Evolutionary conservation across 2,329 filamentous ascomycete genomes (phyloP).

Genomic region (Penicillium corylophilum): DNA sequence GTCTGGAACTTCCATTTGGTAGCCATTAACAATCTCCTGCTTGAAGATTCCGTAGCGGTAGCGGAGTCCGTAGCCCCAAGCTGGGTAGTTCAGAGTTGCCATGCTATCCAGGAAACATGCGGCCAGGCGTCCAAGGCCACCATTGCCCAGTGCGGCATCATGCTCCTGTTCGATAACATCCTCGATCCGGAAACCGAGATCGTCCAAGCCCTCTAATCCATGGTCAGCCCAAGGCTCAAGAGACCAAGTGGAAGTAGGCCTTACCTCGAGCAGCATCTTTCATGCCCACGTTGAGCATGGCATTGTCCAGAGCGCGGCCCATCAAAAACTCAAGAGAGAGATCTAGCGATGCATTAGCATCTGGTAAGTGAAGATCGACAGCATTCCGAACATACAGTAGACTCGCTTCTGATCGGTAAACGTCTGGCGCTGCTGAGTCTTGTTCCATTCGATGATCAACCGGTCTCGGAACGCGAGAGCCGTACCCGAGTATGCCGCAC

Average conservation of each 20-base stretch:
- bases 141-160: constrained; percentile 93
- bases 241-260: constrained; percentile 20
- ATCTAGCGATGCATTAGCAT: constrained; percentile 50
- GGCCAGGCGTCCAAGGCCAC: constrained; percentile 88
- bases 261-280: constrained; percentile 80
- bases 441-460: constrained; percentile 94
- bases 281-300: constrained; percentile 91
- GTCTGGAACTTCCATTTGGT: constrained; percentile 96
- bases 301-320: constrained; percentile 95
- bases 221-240: not conserved
- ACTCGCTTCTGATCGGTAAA: constrained; percentile 87
- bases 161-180: constrained; percentile 94
- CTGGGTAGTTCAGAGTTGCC: constrained; percentile 89
- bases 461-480: constrained; percentile 90
- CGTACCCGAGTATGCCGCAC: constrained; percentile 85
- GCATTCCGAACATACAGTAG: constrained; percentile 62
- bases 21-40: constrained; percentile 97
- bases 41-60: constrained; percentile 99
- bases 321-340: constrained; percentile 96
- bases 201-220: constrained; percentile 69
- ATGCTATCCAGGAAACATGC: constrained; percentile 97
- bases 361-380: not conserved
- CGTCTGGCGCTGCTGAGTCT: constrained; percentile 94
- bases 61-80: constrained; percentile 94
- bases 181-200: constrained; percentile 95